These are phyloP conservation scores for Agrocybe pediades DNA, from an alignment of 768 basidiomycete species.

Conservation along the genomic window DNA sequence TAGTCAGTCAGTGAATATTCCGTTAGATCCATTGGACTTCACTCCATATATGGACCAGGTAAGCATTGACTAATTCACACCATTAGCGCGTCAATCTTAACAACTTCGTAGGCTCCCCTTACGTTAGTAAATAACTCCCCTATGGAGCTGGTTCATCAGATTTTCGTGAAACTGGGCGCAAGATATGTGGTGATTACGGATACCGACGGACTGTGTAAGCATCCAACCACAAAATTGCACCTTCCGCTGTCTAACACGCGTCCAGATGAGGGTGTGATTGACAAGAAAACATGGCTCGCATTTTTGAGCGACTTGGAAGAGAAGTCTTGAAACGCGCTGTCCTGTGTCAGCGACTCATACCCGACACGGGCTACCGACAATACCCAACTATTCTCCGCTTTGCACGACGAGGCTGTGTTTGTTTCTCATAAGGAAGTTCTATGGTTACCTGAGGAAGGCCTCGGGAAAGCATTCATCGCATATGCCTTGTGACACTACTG, in stretches of 20 bases:
- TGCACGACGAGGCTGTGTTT: not conserved
- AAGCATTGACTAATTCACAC: conserved; percentile 9
- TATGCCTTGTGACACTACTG: too few relatives aligned
- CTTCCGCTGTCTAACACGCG: not conserved
- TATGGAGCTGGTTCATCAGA: conserved; percentile 88
- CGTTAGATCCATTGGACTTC: conserved; percentile 73
- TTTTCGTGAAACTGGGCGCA: conserved; percentile 93
- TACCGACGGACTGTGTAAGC: conserved; percentile 77
- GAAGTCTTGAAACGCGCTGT: conserved; percentile 34
- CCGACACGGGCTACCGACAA: not conserved
- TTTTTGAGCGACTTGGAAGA: conserved; percentile 80
- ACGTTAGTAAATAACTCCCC: conserved; percentile 84
- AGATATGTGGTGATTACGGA: conserved; percentile 88
- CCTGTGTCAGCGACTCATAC: not conserved
- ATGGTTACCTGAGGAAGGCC: too few relatives aligned
- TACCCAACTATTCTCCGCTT: too few relatives aligned
- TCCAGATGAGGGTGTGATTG: conserved; percentile 85
- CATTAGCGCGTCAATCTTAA: not conserved
- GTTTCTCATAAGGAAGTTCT: not conserved
- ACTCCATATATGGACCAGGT: conserved; percentile 92
- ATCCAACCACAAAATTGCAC: not conserved
- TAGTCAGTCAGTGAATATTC: conserved; percentile 21
- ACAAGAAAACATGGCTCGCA: conserved; percentile 93
- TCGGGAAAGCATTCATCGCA: too few relatives aligned
- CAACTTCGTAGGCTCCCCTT: conserved; percentile 70